Evolutionary conservation across 305 asterid species (phyloP), one percentile per base, ranked within the genome.

Genomic region (Caryopteris hybrid): DNA sequence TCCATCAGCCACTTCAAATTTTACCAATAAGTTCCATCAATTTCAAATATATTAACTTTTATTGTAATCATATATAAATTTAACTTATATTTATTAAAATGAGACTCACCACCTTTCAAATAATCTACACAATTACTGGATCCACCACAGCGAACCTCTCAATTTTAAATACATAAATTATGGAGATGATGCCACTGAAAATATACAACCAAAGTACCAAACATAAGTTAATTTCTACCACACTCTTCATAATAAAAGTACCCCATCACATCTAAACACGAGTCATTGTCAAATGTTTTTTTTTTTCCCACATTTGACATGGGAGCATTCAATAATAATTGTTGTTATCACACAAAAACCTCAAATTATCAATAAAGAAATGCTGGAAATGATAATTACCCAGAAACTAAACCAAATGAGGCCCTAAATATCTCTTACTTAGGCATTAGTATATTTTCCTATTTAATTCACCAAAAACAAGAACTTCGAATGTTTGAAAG

Each of bases 401-500:
- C 59, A 53, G 23, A 25, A 51, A 23, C 25, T 34, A 53, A 52
- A 53, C 39, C 39, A 53, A 53, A 25, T 2, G 31, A 25, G 31
- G 31, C 31, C 31, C 31, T 2, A 4, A 25, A 25, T 1, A 4
- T 51, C 58, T 70, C 38, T 41, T 5, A 9, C 39, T 33, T 8
- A 36, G 17, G 54, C 41, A 47, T 46, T 39, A 57, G 31, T 9
- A 61, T 18, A 50, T 8, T 47, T 29, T 22, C 21, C 7, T 14
- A 55, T 67, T 41, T 47, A 17, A 66, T 20, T 23, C 18, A 14
- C 57, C 53, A 61, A 62, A 23, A 54, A 12, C 14, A 61, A 64
- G 56, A 14, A 48, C 55, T 59, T 41, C 12, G 12, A 21, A 60
- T 34, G 61, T 54, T 68, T 68, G 72, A 23, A 58, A 57, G 56